Evolutionary conservation across 805 yeast genomes (phyloP), one percentile per base, ranked within the genome.

Genomic region (Candida awuae): DNA sequence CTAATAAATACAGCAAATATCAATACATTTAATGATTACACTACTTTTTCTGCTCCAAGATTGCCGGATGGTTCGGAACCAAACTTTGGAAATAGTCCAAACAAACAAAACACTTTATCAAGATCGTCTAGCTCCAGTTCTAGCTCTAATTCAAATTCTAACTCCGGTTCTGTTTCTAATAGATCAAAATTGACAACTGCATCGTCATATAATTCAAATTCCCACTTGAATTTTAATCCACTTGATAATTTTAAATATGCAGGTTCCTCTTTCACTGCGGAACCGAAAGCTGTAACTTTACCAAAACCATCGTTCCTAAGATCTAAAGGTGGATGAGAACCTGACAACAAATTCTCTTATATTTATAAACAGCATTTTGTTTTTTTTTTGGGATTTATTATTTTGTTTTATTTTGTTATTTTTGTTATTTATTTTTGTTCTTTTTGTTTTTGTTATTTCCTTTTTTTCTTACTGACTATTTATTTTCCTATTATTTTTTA

Each of bases 191-290:
- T 44, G 17, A 39, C 25, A 18, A 45, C 46, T 31, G 31, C 47
- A 25, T 43, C 47, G 8, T 32, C 42, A 8, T 37, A 42, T 20
- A 32, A 41, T 21, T 30, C 48, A 21, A 29, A 29, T 22, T 36
- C 47, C 15, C 44, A 48, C 9, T 39, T 46, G 15, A 32, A 45
- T 19, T 47, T 49, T 16, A 54, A 65, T 14, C 4, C 28, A 15
- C 44, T 48, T 12, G 42, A 48, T 15, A 33, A 46, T 21, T 48
- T 49, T 17, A 54, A 65, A 37, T 73, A 71, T 53, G 79, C 79
- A 38, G 79, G 79, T 22, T 68, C 77, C 27, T 69, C 77, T 27
- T 73, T 73, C 51, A 75, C 70, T 51, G 67, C 73, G 23, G 71
- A 75, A 18, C 79, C 79, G 1, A 71, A 73, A 25, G 77, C 77